phyloP scores from a whole-genome alignment of 2,329 filamentous ascomycete species.

The Pseudogymnoascus sp. region DNA sequence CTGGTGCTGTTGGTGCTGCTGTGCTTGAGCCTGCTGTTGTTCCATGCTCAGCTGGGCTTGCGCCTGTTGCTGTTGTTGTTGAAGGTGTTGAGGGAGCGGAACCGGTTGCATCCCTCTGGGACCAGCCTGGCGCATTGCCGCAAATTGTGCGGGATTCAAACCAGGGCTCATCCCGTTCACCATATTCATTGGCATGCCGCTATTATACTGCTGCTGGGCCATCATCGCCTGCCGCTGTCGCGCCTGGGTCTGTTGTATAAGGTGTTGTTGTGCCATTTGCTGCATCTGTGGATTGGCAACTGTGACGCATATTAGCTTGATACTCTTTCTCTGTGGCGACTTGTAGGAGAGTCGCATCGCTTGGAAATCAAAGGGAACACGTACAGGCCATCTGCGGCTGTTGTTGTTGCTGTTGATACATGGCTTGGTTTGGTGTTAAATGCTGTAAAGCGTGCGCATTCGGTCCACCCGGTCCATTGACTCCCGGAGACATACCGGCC shows the following conservation, averaged over 20 bases:
- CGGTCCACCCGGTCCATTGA: slow-evolving; percentile 43
- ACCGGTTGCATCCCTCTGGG: slow-evolving; percentile 36
- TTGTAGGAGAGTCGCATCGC: not conserved
- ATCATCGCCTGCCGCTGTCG: slow-evolving; percentile 43
- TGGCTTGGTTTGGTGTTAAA: slow-evolving; percentile 48
- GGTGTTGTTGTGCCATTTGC: slow-evolving; percentile 35
- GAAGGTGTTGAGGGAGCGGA: slow-evolving; percentile 39
- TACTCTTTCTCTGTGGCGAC: not conserved
- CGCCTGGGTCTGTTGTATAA: slow-evolving; percentile 44
- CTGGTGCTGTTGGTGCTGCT: slow-evolving; percentile 26
- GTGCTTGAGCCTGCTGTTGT: slow-evolving; percentile 33
- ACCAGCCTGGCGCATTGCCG: slow-evolving; percentile 39
- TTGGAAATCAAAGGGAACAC: slow-evolving; percentile 14
- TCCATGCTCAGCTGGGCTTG: slow-evolving; percentile 32
- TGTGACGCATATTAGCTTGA: slow-evolving; percentile 11
- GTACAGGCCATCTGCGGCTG: slow-evolving; percentile 31
- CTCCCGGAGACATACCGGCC: slow-evolving; percentile 66
- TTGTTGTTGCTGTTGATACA: slow-evolving; percentile 35
- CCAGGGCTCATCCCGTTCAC: slow-evolving; percentile 46
- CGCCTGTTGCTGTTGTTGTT: slow-evolving; percentile 29
- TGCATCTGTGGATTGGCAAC: slow-evolving; percentile 30
- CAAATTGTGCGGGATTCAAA: slow-evolving; percentile 45
- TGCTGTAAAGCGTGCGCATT: slow-evolving; percentile 68
- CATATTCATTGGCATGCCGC: slow-evolving; percentile 45
- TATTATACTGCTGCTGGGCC: slow-evolving; percentile 41